phyloP scores from a whole-genome alignment of 768 basidiomycete genomes.

The Sarcodon sp. region DNA sequence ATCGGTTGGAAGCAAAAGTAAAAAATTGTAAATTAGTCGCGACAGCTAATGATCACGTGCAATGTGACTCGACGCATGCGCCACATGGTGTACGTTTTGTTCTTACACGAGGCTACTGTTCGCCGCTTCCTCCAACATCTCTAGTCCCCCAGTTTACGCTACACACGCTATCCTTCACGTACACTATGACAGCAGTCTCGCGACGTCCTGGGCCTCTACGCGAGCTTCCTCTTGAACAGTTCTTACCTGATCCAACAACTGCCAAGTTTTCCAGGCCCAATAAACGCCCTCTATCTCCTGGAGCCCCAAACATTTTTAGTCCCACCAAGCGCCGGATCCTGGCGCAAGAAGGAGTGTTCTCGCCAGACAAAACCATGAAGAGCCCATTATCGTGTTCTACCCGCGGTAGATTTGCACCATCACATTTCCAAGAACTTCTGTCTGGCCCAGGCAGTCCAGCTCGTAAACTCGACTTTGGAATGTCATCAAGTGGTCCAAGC shows the following conservation, averaged over 20 bases:
- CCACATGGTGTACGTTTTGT: not conserved
- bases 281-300: conserved; percentile 57
- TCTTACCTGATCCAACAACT: conserved; percentile 24
- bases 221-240: conserved; percentile 47
- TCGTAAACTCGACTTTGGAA: conserved; percentile 39
- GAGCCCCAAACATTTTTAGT: conserved; percentile 30
- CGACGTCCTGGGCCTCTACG: conserved; percentile 35
- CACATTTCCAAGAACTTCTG: conserved; percentile 30
- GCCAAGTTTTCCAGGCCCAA: conserved; percentile 16
- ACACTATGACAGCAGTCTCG: not conserved
- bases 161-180: not conserved
- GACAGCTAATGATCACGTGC: not conserved
- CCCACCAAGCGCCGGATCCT: conserved; percentile 62
- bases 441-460: conserved; percentile 29
- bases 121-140: not conserved
- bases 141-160: not conserved
- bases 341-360: conserved; percentile 35
- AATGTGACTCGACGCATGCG: not conserved
- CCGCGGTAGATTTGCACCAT: conserved; percentile 24
- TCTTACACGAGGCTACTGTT: not conserved
- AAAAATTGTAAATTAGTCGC: not conserved
- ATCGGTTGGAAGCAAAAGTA: not conserved
- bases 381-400: conserved; percentile 26
- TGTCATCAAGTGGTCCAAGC: conserved; percentile 6
- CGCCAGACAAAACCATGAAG: conserved; percentile 23